Conservation (phyloP, 2,329 filamentous ascomycete species). For the Botrytis porri region DNA sequence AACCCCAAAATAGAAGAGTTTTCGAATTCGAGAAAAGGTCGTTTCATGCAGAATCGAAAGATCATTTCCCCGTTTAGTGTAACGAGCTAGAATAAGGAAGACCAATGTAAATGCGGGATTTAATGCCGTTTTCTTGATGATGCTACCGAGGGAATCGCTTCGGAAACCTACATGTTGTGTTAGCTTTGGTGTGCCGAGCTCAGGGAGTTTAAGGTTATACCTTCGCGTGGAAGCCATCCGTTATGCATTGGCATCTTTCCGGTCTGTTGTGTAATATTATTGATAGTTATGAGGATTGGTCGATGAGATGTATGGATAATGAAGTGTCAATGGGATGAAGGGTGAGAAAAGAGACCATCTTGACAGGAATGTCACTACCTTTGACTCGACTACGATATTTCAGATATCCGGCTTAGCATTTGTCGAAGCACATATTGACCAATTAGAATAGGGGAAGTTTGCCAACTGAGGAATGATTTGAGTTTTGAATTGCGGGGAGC, state of each 20-base stretch:
- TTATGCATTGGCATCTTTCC: constrained; percentile 47
- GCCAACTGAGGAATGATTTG: neutral
- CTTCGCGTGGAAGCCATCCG: constrained; percentile 54
- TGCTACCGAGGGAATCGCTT: constrained; percentile 55
- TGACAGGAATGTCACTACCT: neutral
- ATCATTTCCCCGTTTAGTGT: constrained; percentile 59
- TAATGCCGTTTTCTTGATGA: constrained; percentile 59
- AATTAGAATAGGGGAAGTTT: neutral
- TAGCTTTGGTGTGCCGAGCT: neutral
- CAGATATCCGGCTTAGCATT: constrained; percentile 3
- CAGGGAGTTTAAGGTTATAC: constrained; percentile 28
- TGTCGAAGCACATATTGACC: neutral
- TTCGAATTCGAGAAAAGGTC: constrained; percentile 51
- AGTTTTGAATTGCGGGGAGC: neutral
- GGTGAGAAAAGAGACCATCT: neutral
- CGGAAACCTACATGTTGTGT: constrained; percentile 46
- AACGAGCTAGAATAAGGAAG: constrained; percentile 59
- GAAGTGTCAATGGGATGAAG: neutral
- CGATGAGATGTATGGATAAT: neutral
- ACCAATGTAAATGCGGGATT: constrained; percentile 64
- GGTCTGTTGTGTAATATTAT: constrained; percentile 12
- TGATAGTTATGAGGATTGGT: neutral
- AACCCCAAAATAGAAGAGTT: constrained; percentile 52
- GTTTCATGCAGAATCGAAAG: constrained; percentile 52
- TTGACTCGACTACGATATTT: neutral